A percentile compares a stretch with the other conserved stretches of the same genome.
These are phyloP conservation scores for Diaporthe ampelina DNA, from an alignment of 2,329 filamentous ascomycete species.

Conservation along the genomic window DNA sequence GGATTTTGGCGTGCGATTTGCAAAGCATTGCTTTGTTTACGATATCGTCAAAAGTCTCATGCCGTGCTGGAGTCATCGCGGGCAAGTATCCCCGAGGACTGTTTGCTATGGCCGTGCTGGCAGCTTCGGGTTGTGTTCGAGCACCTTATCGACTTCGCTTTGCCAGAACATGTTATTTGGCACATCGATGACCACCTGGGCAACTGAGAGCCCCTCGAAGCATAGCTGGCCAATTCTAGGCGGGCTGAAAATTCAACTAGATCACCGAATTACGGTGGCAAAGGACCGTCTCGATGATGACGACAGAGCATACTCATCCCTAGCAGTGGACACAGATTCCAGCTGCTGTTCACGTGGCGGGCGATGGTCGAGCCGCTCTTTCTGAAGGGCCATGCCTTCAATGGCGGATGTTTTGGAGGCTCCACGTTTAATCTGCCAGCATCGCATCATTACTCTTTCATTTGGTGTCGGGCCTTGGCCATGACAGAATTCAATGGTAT, in stretches of 20 bases:
- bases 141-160: not conserved
- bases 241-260: not conserved
- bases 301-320: no score
- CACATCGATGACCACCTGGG: no score
- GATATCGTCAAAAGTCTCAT: not conserved
- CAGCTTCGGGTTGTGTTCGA: no score
- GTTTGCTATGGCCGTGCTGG: not conserved
- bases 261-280: accelerated
- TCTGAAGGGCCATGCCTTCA: accelerated
- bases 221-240: not conserved
- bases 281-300: accelerated
- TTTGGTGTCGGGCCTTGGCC: no score
- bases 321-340: not conserved
- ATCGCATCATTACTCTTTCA: not conserved
- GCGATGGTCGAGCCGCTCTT: not conserved
- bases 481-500: no score
- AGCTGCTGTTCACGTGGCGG: accelerated
- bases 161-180: not conserved
- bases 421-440: not conserved
- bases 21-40: not conserved
- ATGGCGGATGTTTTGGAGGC: accelerated
- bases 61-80: not conserved
- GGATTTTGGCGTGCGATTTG: not conserved
- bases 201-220: no score
- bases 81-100: not conserved